Conservation (phyloP, 345 rosid species). For the Raphanus sativus region DNA sequence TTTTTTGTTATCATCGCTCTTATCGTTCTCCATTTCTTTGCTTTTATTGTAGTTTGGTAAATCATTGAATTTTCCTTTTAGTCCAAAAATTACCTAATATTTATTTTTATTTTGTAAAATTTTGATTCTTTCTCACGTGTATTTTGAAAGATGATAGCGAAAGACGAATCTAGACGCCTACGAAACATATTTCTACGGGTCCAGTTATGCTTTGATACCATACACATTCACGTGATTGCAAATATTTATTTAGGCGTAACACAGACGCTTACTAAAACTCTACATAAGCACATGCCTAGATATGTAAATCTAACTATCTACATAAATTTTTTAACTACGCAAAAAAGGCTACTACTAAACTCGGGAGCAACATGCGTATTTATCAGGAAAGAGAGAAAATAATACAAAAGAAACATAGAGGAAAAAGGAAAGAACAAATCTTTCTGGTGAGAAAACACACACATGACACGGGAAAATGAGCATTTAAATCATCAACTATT, state of each 20-base stretch:
- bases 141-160: not conserved
- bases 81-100: not conserved
- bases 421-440: slow-evolving; percentile 28
- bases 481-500: no score
- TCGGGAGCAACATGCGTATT: slow-evolving; percentile 9
- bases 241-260: not conserved
- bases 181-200: slow-evolving; percentile 17
- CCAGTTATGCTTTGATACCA: slow-evolving; percentile 10
- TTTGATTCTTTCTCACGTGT: not conserved
- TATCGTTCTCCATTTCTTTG: not conserved
- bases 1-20: not conserved
- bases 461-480: no score
- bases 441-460: slow-evolving; percentile 27
- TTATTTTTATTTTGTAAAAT: not conserved
- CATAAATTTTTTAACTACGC: not conserved
- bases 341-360: slow-evolving; percentile 21
- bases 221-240: not conserved
- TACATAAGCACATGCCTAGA: slow-evolving; percentile 17
- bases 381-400: not conserved
- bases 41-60: not conserved
- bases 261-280: slow-evolving; percentile 11
- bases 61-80: not conserved
- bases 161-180: slow-evolving; percentile 9
- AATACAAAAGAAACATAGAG: slow-evolving; percentile 1
- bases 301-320: not conserved